Conservation (phyloP, 225 moss, liverwort and hornwort genomes). For the Rhytidiadelphus loreus region DNA sequence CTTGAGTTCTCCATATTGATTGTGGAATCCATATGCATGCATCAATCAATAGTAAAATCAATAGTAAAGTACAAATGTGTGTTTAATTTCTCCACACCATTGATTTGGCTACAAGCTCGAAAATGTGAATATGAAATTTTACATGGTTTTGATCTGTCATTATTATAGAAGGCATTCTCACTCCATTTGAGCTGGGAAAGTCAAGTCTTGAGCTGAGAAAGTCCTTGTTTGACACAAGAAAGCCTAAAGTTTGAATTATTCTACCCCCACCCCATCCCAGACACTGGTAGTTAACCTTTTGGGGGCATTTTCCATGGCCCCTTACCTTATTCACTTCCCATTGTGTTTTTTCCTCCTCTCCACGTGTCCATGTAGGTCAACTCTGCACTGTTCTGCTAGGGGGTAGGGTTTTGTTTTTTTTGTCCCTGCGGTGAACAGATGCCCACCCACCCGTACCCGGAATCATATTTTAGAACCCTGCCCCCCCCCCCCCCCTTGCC, state of each 20-base stretch:
- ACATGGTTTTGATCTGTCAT: not conserved
- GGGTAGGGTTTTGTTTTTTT: too few relatives aligned
- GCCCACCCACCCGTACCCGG: not conserved
- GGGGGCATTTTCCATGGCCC: too few relatives aligned
- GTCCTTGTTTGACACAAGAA: not conserved
- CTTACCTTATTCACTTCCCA: too few relatives aligned
- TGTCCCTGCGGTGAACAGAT: not conserved
- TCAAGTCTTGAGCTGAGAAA: not conserved
- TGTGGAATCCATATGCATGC: not conserved
- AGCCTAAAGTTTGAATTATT: not conserved
- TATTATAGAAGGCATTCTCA: not conserved
- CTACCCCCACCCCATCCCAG: not conserved
- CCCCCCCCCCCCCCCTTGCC: not conserved
- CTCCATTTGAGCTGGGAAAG: not conserved
- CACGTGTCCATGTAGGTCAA: not conserved
- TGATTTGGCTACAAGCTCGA: accelerated
- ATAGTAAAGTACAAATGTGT: too few relatives aligned
- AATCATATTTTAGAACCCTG: not conserved
- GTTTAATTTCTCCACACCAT: too few relatives aligned
- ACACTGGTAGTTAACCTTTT: not conserved
- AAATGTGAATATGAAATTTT: not conserved
- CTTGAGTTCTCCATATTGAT: too few relatives aligned
- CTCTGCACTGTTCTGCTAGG: not conserved
- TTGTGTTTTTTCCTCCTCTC: not conserved
- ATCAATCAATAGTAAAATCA: not conserved